Evolutionary conservation across 169 alveolate species (phyloP), one percentile per base, ranked within the genome.

Genomic region (Eimeria falciformis): DNA sequence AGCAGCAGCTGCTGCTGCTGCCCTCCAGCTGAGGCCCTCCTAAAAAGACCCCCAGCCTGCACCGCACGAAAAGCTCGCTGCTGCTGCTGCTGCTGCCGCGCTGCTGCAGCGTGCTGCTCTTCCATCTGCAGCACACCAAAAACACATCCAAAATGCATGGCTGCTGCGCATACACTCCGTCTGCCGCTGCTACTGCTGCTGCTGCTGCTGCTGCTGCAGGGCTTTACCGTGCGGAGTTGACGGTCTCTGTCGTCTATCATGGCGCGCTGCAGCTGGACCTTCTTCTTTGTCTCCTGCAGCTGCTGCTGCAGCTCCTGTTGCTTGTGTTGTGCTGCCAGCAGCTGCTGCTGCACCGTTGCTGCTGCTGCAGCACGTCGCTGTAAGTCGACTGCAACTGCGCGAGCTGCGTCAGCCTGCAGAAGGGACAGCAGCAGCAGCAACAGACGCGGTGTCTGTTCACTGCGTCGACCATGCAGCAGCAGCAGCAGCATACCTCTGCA

Each of bases 81-180:
- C 66, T 75, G 86, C 86, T 75, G 81, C 81, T 69, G 86, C 86
- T 75, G 86, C 86, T 75, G 86, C 68, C 86, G 62, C 53, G 86
- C 66, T 17, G 86, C 62, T 29, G 29, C 86, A 29, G 86, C 86
- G 43, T 75, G 68, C 29, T 66, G 86, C 86, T 75, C 68, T 46
- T 47, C 68, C 86, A 75, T 45, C 86, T 75, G 86, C 86, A 46
- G 86, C 86, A 29, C 71, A 58, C 62, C 9, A 2, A 5, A 23
- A 29, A 27, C 79, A 4, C 79, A 27, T 11, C 27, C n/a, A 58
- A 58, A 9, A 65, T 33, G 45, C n/a, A 43, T 43, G 27, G 43
- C 17, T 56, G 68, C 68, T 56, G 68, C 3, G n/a, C 11, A 58
- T 33, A 58, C 9, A 56, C 68, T 27, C 62, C 25, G 21, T 45